Evolutionary conservation across 148 eudicot species (phyloP).

Genomic region (Rhododendron ovatum): DNA sequence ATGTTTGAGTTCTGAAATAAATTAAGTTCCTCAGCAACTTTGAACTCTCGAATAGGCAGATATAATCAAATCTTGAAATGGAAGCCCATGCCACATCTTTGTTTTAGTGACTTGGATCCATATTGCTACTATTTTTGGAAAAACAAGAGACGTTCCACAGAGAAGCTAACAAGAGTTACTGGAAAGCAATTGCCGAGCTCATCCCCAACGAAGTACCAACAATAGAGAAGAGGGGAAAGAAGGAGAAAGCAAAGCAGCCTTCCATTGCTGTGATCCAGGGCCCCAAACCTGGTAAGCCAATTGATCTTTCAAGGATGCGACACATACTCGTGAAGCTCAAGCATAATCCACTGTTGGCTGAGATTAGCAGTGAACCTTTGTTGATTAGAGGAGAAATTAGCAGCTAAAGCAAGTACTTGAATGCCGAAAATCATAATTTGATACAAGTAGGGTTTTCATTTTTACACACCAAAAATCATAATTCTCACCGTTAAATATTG

Average conservation of each 20-base stretch:
- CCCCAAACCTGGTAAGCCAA: slow-evolving; percentile 79
- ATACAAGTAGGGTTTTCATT: no score
- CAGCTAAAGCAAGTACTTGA: no score
- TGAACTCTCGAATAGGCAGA: neutral
- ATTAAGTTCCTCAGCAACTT: neutral
- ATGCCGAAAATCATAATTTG: no score
- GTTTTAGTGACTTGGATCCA: neutral
- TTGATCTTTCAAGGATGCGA: slow-evolving; percentile 70
- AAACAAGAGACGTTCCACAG: slow-evolving; percentile 58
- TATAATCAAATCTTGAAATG: neutral
- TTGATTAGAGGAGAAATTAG: no score
- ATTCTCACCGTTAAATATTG: no score
- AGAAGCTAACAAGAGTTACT: slow-evolving; percentile 63
- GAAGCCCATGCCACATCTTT: neutral
- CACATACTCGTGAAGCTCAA: slow-evolving; percentile 64
- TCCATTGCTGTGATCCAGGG: slow-evolving; percentile 61
- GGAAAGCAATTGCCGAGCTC: slow-evolving; percentile 76
- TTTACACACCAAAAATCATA: no score
- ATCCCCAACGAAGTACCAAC: slow-evolving; percentile 61
- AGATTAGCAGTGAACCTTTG: no score
- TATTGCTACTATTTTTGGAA: slow-evolving; percentile 45
- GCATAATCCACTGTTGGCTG: slow-evolving; percentile 38
- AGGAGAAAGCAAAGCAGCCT: slow-evolving; percentile 62
- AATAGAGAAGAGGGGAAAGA: slow-evolving; percentile 59
- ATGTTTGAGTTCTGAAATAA: neutral